phyloP scores from a whole-genome alignment of 805 yeast species.

The Zygosaccharomyces lentus region DNA sequence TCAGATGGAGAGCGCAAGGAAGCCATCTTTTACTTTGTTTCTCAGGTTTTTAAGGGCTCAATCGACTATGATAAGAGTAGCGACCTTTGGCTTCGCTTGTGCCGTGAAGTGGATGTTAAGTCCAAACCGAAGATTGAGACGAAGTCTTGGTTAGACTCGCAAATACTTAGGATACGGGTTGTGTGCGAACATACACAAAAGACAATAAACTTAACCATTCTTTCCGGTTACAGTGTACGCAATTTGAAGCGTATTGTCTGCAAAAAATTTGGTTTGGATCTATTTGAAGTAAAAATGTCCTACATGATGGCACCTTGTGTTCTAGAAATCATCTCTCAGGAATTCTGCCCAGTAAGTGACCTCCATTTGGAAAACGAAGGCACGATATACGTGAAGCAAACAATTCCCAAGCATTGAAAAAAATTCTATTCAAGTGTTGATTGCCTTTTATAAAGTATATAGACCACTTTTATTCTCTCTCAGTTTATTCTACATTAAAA shows the following conservation, averaged over 20 bases:
- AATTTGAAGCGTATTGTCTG: slow-evolving; percentile 24
- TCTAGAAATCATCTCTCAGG: slow-evolving; percentile 14
- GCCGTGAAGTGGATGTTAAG: slow-evolving; percentile 34
- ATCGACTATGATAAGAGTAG: slow-evolving; percentile 23
- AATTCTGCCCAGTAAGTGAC: slow-evolving; percentile 21
- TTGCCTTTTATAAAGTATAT: neutral
- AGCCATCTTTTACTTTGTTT: slow-evolving; percentile 65
- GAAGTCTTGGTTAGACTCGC: slow-evolving; percentile 14
- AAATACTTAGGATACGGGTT: slow-evolving; percentile 12
- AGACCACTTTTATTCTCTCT: neutral
- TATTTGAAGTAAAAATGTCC: slow-evolving; percentile 12
- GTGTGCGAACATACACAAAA: slow-evolving; percentile 3
- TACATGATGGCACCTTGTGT: slow-evolving; percentile 7
- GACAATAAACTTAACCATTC: slow-evolving; percentile 6
- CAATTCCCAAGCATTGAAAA: neutral
- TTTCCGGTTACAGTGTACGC: slow-evolving; percentile 21
- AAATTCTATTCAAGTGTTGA: neutral
- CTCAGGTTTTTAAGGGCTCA: slow-evolving; percentile 39
- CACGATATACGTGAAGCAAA: slow-evolving; percentile 11
- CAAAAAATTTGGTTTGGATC: slow-evolving; percentile 1
- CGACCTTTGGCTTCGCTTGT: slow-evolving; percentile 43
- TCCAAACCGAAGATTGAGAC: slow-evolving; percentile 2
- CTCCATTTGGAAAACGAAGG: slow-evolving; percentile 15
- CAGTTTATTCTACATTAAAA: slow-evolving; percentile 44
- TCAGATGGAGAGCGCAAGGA: slow-evolving; percentile 47